Base-by-base conservation (phyloP, 495 filamentous ascomycete species). In the Lasiosphaeria ovina region DNA sequence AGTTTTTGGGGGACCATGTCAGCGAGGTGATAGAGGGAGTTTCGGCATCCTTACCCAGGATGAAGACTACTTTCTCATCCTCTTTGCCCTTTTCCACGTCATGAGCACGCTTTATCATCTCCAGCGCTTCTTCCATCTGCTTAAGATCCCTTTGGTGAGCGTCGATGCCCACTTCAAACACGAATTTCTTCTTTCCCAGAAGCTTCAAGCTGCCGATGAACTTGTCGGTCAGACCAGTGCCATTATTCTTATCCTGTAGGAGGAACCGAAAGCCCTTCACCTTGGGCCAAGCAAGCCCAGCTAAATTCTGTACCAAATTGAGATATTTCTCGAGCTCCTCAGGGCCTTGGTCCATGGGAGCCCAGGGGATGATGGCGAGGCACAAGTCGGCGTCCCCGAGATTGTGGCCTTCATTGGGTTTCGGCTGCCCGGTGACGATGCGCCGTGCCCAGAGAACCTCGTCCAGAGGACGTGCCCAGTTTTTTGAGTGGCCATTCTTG, bases 81-180 rank as follows among this genome's bases (percentile, higher is more conserved):
- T 83, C 81, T 6, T 76, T 66, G 0, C 84, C 85, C 5, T 77
- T 67, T 0, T 84, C 85, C 1, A 76, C 84, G 4, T 81, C 79
- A 66, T 87, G 83, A 14, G 84, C 83, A 61, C 66, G 81, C 48
- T 81, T 75, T 67, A 96, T 86, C 84, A 93, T 87, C 69, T 87
- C 82, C 48, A 87, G 83, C 4, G 85, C 80, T 65, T 90, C 85
- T 58, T 87, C 82, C 48, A 96, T 71, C 76, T 93, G 91, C 73
- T 78, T 82, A 48, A 85, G 69, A 34, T 90, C 91, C 31, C 83
- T 81, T 48, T 80, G 78, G 61, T 85, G 79, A 48, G 87, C 83
- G 77, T 96, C 91, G 12, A 96, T 83, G 1, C 89, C 92, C 1
- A 95, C 69, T 72, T 97, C 92, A 76, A 97, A 97, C 1, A 81